These are phyloP conservation scores for Jackrogersella multiformis DNA, from an alignment of 495 filamentous ascomycete species.

Conservation along the genomic window DNA sequence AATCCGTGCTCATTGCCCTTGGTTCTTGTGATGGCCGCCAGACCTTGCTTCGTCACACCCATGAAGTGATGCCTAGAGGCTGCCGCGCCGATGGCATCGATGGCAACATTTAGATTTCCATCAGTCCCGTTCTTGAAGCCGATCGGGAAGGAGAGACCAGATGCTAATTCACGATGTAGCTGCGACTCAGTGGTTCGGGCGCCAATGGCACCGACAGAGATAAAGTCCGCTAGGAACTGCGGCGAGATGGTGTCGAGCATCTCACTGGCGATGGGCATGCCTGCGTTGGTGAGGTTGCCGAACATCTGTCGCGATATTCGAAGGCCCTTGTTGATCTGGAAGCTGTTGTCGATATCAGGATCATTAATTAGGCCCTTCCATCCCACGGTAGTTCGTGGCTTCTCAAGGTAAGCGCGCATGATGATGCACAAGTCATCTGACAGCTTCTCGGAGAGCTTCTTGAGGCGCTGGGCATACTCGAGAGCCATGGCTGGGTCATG, in stretches of 20 bases:
- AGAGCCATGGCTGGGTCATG: constrained; percentile 90
- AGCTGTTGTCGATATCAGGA: constrained; percentile 95
- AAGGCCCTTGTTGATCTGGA: constrained; percentile 98
- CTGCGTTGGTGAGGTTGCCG: constrained; percentile 82
- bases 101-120: constrained; percentile 90
- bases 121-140: constrained; percentile 99
- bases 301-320: constrained; percentile 89
- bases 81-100: constrained; percentile 94
- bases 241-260: constrained; percentile 99
- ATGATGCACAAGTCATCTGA: constrained; percentile 86
- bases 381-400: constrained; percentile 97
- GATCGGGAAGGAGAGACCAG: constrained; percentile 96
- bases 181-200: constrained; percentile 98
- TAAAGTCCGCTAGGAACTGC: constrained; percentile 89
- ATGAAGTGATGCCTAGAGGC: constrained; percentile 95
- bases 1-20: constrained; percentile 96
- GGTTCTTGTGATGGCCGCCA: constrained; percentile 94
- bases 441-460: constrained; percentile 76
- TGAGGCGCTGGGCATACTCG: constrained; percentile 84
- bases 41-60: constrained; percentile 98
- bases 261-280: constrained; percentile 94
- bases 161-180: constrained; percentile 93
- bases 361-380: constrained; percentile 99
- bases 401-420: constrained; percentile 99
- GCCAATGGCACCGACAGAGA: constrained; percentile 95